phyloP scores from a whole-genome alignment of 352 stramenopile genomes.

The Phytophthora multivora region DNA sequence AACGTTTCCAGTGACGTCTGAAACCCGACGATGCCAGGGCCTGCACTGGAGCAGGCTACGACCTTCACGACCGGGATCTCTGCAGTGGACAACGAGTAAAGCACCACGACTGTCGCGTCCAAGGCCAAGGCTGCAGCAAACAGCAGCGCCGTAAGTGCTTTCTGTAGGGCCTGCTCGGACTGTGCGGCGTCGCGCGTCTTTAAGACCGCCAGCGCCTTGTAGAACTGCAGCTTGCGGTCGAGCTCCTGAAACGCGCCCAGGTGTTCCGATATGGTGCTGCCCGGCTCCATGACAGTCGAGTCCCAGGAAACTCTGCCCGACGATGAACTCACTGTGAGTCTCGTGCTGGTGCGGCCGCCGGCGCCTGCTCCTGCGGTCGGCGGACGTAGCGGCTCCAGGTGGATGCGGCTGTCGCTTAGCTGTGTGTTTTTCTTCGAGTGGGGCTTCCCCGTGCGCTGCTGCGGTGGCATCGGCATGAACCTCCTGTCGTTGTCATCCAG shows the following conservation, averaged over 20 bases:
- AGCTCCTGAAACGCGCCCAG: conserved; percentile 38
- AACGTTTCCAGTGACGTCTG: conserved; percentile 57
- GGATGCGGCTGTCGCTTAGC: conserved; percentile 59
- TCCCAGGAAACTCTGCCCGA: conserved; percentile 49
- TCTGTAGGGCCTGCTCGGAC: conserved; percentile 50
- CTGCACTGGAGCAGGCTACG: conserved; percentile 50
- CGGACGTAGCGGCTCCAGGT: conserved; percentile 64
- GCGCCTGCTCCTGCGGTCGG: conserved; percentile 27
- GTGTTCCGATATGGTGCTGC: conserved; percentile 45
- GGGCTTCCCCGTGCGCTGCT: conserved; percentile 50
- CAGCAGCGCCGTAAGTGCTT: conserved; percentile 50
- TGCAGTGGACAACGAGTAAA: conserved; percentile 59
- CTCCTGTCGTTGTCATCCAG: conserved; percentile 26
- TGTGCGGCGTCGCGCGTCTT: conserved; percentile 51
- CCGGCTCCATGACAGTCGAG: conserved; percentile 40
- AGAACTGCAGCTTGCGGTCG: conserved; percentile 63
- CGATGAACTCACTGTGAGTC: conserved; percentile 44
- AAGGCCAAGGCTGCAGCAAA: conserved; percentile 43
- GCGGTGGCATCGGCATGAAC: conserved; percentile 60
- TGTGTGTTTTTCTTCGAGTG: conserved; percentile 61
- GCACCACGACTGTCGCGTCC: conserved; percentile 49
- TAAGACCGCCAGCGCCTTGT: conserved; percentile 53
- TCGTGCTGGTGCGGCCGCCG: conserved; percentile 18
- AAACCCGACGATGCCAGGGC: conserved; percentile 44
- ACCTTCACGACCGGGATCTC: conserved; percentile 44